These are phyloP conservation scores for Emericellopsis atlantica DNA, from an alignment of 2,329 filamentous ascomycete genomes.

Conservation along the genomic window DNA sequence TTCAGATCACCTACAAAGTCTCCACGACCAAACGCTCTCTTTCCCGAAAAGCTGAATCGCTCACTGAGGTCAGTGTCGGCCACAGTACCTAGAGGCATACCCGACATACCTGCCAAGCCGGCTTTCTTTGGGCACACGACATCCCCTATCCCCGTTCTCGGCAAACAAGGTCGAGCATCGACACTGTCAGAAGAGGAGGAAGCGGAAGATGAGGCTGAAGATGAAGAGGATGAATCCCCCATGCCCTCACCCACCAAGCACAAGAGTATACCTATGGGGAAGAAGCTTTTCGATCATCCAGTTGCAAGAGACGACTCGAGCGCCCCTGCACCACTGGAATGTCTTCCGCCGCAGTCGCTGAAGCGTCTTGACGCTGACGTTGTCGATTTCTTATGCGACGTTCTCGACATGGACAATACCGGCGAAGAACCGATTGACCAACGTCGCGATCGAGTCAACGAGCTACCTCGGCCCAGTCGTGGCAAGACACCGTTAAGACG, in stretches of 20 bases:
- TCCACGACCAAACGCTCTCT: slow-evolving; percentile 14
- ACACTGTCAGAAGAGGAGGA: no score
- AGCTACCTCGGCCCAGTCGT: neutral
- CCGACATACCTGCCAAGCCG: slow-evolving; percentile 20
- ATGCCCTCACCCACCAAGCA: neutral
- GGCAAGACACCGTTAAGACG: neutral
- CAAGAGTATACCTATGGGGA: neutral
- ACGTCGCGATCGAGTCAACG: slow-evolving; percentile 10
- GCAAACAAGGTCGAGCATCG: no score
- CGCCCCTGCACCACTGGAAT: neutral
- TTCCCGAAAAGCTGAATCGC: slow-evolving; percentile 21
- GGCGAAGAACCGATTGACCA: slow-evolving; percentile 30
- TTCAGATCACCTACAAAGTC: slow-evolving; percentile 15
- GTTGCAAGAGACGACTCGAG: no score
- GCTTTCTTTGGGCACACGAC: slow-evolving; percentile 20
- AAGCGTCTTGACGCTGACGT: slow-evolving; percentile 38
- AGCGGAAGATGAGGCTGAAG: no score
- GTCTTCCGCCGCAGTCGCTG: slow-evolving; percentile 42
- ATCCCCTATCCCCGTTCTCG: no score
- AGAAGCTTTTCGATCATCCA: no score
- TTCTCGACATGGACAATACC: slow-evolving; percentile 43
- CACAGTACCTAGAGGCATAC: slow-evolving; percentile 14
- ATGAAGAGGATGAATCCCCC: no score
- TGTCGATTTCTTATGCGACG: slow-evolving; percentile 47
- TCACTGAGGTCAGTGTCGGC: slow-evolving; percentile 14